Evolutionary conservation across 192 early-diverging fungal genomes (phyloP), one percentile per base, ranked within the genome.

Genomic region (Lunasporangiospora selenospora): DNA sequence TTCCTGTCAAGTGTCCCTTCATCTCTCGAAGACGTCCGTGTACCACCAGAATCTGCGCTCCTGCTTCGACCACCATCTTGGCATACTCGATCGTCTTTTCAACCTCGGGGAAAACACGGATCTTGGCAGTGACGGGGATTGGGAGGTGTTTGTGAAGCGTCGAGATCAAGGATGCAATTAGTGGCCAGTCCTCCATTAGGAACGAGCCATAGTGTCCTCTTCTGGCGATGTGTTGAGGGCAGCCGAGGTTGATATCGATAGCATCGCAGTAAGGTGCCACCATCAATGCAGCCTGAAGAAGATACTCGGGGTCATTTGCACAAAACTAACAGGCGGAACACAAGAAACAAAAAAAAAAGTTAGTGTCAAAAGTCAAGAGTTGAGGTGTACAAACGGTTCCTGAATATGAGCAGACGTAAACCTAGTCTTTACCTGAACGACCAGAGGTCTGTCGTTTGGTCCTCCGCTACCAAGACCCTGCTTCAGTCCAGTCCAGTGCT

Each of bases 221-320:
- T 34, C 80, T 81, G 6, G 95, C 95, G 60, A 98, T 98, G 33
- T 87, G 82, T 78, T 98, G 95, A 8, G 95, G 95, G 54, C 95
- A 98, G 3, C 95, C 95, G 10, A 97, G 81, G 53, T 97, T 98
- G n/a, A 97, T 67, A 71, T 96, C 95, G 5, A 98, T 89, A 9
- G 92, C 95, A 65, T 92, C 93, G 52, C 93, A 95, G 15, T 87
- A 54, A 60, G 83, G 76, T 53, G 87, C 88, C 11, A 98, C 88
- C 29, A 89, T 54, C 52, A 81, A 70, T 7, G 95, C 94, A 7
- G 95, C 95, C 27, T 73, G 64, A 0, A 98, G 82, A 18, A 98
- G 83, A 5, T 59, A 48, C 3, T 87, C 83, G 4, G 95, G 90
- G 26, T 98, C 94, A 76, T 98, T 98, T 2, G 95, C 95, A 75